Percentiles rank a stretch among this genome's conserved stretches.
Conservation (phyloP, 192 early-diverging fungal genomes). For the Podila minutissima region DNA sequence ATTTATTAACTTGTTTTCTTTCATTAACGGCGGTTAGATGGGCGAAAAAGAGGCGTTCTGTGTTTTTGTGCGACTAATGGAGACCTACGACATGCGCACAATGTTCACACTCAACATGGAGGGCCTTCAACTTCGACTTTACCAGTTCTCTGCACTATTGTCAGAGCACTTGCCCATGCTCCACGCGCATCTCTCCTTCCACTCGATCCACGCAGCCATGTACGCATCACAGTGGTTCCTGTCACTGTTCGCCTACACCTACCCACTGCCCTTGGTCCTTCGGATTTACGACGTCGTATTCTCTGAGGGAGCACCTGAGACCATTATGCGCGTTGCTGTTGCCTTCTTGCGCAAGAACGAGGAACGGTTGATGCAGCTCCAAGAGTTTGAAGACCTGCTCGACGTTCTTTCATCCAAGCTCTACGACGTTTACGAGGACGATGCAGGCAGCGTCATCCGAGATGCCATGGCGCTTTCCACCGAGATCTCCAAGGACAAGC, state of each 20-base stretch:
- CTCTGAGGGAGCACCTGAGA: conserved; percentile 90
- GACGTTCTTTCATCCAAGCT: conserved; percentile 85
- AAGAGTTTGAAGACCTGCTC: conserved; percentile 83
- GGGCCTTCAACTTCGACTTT: conserved; percentile 89
- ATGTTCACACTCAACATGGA: conserved; percentile 96
- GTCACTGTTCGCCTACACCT: conserved; percentile 96
- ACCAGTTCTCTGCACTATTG: conserved; percentile 86
- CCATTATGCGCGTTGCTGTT: conserved; percentile 88
- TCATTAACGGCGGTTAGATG: conserved; percentile 68
- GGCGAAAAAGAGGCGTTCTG: conserved; percentile 94
- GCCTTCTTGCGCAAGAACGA: conserved; percentile 88
- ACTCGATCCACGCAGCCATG: conserved; percentile 85
- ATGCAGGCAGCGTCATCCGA: conserved; percentile 72
- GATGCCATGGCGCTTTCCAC: conserved; percentile 80
- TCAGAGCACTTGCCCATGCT: conserved; percentile 80
- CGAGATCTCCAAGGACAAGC: conserved; percentile 71
- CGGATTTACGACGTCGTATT: conserved; percentile 94
- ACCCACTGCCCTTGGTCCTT: conserved; percentile 89
- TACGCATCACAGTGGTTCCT: conserved; percentile 98
- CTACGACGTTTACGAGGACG: conserved; percentile 77
- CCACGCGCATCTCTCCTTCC: conserved; percentile 76
- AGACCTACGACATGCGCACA: conserved; percentile 89
- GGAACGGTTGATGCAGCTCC: conserved; percentile 70
- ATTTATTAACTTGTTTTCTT: too few species aligned
- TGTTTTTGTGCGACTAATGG: conserved; percentile 94